phyloP scores from a whole-genome alignment of 768 basidiomycete genomes.

The Boletus barrowsii region DNA sequence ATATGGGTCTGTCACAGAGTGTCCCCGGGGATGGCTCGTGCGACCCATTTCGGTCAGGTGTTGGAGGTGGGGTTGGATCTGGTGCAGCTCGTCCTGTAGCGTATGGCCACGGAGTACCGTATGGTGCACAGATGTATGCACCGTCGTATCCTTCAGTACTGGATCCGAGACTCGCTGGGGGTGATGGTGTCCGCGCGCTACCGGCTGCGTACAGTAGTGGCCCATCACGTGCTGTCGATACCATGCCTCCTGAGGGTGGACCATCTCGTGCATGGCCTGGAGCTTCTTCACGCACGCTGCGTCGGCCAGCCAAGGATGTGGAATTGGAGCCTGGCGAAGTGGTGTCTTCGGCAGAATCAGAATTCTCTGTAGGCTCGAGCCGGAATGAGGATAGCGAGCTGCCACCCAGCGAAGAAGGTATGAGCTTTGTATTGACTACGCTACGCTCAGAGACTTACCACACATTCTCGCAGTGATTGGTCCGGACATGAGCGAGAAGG shows the following conservation, averaged over 20 bases:
- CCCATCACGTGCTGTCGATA: background rate
- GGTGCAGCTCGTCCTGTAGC: conserved; percentile 11
- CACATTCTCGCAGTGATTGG: background rate
- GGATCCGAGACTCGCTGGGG: conserved; percentile 11
- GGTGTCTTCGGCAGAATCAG: conserved; percentile 20
- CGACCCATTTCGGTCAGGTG: conserved; percentile 17
- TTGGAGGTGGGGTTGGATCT: conserved; percentile 18
- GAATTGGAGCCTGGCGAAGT: conserved; percentile 29
- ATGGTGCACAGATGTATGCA: background rate
- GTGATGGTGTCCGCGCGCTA: background rate
- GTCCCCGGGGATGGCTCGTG: conserved; percentile 8
- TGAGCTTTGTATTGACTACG: background rate
- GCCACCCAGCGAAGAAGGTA: conserved; percentile 13
- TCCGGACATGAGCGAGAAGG: background rate
- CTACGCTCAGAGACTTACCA: background rate
- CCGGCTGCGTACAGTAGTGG: background rate
- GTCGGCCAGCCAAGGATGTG: background rate
- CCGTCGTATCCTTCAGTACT: conserved; percentile 11
- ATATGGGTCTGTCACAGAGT: conserved; percentile 18
- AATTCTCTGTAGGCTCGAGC: conserved; percentile 24
- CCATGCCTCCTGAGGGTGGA: background rate
- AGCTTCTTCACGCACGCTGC: background rate
- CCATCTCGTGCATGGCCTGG: conserved; percentile 1
- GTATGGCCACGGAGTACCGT: background rate
- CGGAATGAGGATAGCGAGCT: conserved; percentile 15